Base-by-base conservation (phyloP, 2,329 filamentous ascomycete genomes). In the Ascochyta viciae-villosae region DNA sequence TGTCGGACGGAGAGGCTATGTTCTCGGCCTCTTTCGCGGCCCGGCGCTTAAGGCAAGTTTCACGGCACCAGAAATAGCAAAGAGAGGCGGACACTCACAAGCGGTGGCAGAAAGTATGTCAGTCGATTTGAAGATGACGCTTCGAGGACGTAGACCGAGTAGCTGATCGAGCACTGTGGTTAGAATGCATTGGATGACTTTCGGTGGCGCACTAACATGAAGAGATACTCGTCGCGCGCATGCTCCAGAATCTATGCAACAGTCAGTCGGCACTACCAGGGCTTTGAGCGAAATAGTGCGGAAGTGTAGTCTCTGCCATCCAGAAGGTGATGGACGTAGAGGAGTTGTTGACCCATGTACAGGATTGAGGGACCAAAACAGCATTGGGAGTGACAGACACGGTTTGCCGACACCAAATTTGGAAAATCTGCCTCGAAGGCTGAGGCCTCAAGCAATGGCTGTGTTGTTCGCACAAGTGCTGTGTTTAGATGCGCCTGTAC, bases 171-270 rank as follows among this genome's bases (percentile, higher is more conserved):
- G 60, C 59, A 44, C 54, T 87, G 83, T 51, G 87, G 80, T 62
- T 87, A 87, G 72, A 52, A 64, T 60, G 53, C 35, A 27, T 22
- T 16, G 43, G 45, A n/a, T n/a, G 19, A 13, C 22, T 16, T 47
- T 23, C 12, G 9, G 22, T n/a, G 27, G 15, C 19, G 22, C 31
- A 73, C 77, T 70, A 87, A 93, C 66, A 92, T 87, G 70, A 90
- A 92, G 31, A 93, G 81, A 68, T 93, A 93, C 74, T 94, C 90
- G 68, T 92, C 90, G 65, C 83, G 79, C 35, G 85, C 83, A 76
- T 86, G 83, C 53, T 83, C 80, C 73, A 87, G 81, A 50, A 87
- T 83, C 84, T 86, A 37, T 13, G 46, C 54, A 57, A 24, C 19
- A 16, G 58, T 74, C 57, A 74, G 66, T 40, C 22, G 22, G 23